Evolutionary conservation across 495 filamentous ascomycete genomes (phyloP), one percentile per base, ranked within the genome.

Genomic region (Penicillium samsonianum): DNA sequence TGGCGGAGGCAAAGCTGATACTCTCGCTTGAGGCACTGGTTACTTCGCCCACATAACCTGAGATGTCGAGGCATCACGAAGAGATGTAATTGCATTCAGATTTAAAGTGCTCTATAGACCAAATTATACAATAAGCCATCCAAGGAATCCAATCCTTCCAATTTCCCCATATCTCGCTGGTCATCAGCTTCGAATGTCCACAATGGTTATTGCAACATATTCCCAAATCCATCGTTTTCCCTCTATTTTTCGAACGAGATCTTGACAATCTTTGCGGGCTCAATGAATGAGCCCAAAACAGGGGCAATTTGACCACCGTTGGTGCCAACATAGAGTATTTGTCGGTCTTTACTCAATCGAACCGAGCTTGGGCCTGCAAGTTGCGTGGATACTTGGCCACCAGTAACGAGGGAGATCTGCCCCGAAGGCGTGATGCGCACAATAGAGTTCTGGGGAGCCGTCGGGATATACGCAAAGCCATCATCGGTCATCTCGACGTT

Each of bases 401-500:
- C 66, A 19, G 67, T 67, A 26, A 70, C 65, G 4, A 63, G 55
- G 3, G 63, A 60, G n/a, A 63, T 67, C 49, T 65, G 60, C 12
- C 65, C 67, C 10, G 50, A 64, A 4, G 66, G 65, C 11, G 59
- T 62, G 33, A 71, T 56, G 9, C 65, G 59, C 43, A 72, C 60
- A 6, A 66, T 57, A 9, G 67, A 68, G 41, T 67, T 69, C 30
- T 67, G 59, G n/a, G 57, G 49, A 26, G 69, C 68, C 6, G 72
- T 73, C 5, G 65, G 65, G 38, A 78, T 58, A 49, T 72, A 78
- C 3, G 72, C 69, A 17, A 60, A 69, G n/a, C 75, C 75, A 53
- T 74, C 71, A 5, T 60, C 37, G 28, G 62, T 57, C 33, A 76
- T 35, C 12, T 69, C 67, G 30, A 78, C 57, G 54, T 70, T 70